Base-by-base conservation (phyloP, 108 stramenopile species). In the Cylindrotheca closterium region DNA sequence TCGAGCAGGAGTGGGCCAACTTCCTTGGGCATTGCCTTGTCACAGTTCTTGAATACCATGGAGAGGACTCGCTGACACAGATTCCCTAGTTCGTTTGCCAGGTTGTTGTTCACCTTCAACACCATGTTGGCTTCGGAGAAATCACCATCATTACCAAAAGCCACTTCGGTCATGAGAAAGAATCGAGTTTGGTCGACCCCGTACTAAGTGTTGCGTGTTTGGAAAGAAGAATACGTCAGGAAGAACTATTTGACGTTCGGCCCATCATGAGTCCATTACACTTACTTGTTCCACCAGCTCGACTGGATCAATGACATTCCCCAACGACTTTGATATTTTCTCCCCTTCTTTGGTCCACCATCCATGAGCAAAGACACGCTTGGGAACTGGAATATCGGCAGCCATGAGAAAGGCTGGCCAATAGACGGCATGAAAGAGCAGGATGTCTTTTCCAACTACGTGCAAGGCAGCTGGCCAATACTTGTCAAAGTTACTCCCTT, bases 321-420 rank as follows among this genome's bases (percentile, higher is more conserved):
- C 96, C 8, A 95, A 57, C 0, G 90, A 92, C 70, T 98, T 98
- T 51, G 88, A 90, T 46, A 99, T 97, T 68, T 98, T 98, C 75
- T 93, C 86, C 19, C 96, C 95, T 51, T 98, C 94, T 68, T 93
- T 95, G 25, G 96, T 96, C 97, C 97, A 98, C 96, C 97, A 98
- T 25, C 96, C 98, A 63, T 99, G 98, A 26, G 96, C 96, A 83
- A 95, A 95, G 18, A 99, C 56, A n/a, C 82, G 67, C 62, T 83
- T 85, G 3, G 98, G 98, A 23, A 91, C 65, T 15, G 95, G 92
- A n/a, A 99, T 59, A 24, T 80, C 96, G 18, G 96, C 97, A 22
- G 96, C 93, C 88, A 97, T 84, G n/a, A 98, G 79, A 30, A 98
- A 84, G 28, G 97, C 97, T 4, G 98, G 98, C 98, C 98, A 99